phyloP scores from a whole-genome alignment of 495 filamentous ascomycete species.

The Neurospora tetrasperma region DNA sequence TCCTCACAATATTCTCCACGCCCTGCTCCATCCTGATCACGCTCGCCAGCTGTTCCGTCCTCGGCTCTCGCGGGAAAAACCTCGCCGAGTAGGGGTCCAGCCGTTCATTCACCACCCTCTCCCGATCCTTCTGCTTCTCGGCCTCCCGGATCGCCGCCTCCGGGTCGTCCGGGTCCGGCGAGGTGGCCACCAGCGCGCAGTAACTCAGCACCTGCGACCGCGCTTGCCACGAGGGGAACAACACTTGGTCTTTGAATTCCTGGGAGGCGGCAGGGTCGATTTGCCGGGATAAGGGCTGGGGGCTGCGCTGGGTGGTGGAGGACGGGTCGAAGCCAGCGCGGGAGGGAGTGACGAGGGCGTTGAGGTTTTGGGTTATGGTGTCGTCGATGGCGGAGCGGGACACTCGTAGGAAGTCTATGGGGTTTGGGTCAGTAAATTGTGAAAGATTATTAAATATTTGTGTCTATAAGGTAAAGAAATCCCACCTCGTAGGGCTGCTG shows the following conservation, averaged over 20 bases:
- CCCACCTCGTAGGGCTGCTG: constrained; percentile 69
- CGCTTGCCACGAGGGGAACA: constrained; percentile 83
- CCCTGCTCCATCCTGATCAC: constrained; percentile 73
- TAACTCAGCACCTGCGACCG: constrained; percentile 82
- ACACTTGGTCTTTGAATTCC: constrained; percentile 63
- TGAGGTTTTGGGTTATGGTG: constrained; percentile 85
- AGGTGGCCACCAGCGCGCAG: constrained; percentile 80
- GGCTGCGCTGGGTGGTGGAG: constrained; percentile 48
- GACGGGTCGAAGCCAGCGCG: constrained; percentile 65
- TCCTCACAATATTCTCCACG: constrained; percentile 79
- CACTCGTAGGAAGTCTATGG: constrained; percentile 82
- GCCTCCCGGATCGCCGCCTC: constrained; percentile 58
- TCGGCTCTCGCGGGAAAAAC: constrained; percentile 72
- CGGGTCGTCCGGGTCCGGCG: constrained; percentile 80
- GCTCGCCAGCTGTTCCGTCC: constrained; percentile 71
- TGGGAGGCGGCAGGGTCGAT: constrained; percentile 54
- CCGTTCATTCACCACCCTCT: constrained; percentile 76
- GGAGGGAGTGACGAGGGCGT: constrained; percentile 75
- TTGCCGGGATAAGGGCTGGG: constrained; percentile 41
- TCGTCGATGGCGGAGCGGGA: constrained; percentile 85
- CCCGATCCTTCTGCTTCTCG: constrained; percentile 59
- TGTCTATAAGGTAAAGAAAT: neutral
- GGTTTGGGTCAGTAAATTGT: neutral
- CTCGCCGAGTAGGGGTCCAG: constrained; percentile 85
- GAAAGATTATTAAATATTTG: neutral